phyloP scores from a whole-genome alignment of 176 grass and related monocot genomes.

The Lolium perenne region DNA sequence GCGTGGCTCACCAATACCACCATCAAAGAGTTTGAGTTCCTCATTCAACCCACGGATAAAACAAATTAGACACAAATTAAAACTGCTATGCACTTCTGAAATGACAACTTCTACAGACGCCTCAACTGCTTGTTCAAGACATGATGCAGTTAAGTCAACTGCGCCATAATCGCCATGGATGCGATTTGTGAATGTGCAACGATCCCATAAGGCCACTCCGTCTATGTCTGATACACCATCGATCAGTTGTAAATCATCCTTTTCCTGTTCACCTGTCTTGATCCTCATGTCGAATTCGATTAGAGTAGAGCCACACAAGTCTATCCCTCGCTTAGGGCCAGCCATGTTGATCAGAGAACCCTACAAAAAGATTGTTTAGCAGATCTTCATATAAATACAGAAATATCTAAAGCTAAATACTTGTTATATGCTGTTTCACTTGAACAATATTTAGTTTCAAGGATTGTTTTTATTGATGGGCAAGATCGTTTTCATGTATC shows the following conservation, averaged over 20 bases:
- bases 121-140: background rate
- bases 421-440: background rate
- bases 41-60: background rate
- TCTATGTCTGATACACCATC: background rate
- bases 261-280: background rate
- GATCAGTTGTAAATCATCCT: background rate
- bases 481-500: background rate
- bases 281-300: conserved; percentile 31
- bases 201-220: no score
- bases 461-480: background rate
- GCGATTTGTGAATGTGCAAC: background rate
- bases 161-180: background rate
- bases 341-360: conserved; percentile 14
- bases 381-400: background rate
- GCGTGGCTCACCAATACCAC: background rate
- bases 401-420: background rate
- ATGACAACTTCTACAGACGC: background rate
- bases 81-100: background rate
- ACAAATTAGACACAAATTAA: background rate
- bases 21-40: conserved; percentile 6
- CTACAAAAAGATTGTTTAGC: conserved; percentile 29
- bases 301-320: background rate
- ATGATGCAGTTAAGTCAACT: background rate
- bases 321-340: conserved; percentile 31
- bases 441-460: background rate